Evolutionary conservation across 306 rosid species (phyloP), one percentile per base, ranked within the genome.

Genomic region (Albizia julibrissin): DNA sequence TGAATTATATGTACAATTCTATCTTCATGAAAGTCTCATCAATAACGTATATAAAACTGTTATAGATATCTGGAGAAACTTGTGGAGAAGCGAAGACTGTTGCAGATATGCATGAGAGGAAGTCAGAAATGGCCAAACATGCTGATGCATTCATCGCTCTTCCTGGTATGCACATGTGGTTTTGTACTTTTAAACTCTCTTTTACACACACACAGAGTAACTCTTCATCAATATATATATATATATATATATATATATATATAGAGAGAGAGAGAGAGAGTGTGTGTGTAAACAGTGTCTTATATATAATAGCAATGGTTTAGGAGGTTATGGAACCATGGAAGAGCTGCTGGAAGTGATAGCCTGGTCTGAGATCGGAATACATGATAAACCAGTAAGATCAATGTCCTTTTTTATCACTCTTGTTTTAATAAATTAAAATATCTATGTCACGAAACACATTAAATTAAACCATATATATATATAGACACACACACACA

Each of bases 71-170:
- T 13, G 91, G 92, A 58, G 91, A 82, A 75, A 84, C 91, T 29
- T 82, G 79, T 67, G 94, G 94, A 69, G 91, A 91, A 86, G 87
- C 86, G 87, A 91, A 76, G 76, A 37, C 74, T 50, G 92, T 91
- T 14, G 81, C 80, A 78, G 84, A 91, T 67, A 91, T 89, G 94
- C 94, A 91, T 83, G 89, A 88, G 77, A 85, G 92, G 84, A 91
- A 91, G 76, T 86, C 94, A 69, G 87, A 86, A 79, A 91, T 91
- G 94, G 92, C 81, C 22, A 89, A 89, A 84, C 90, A 86, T 78
- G 91, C 91, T 26, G 92, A 91, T 77, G 94, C 92, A 19, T 91
- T 91, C 88, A 88, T 91, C 69, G 94, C 92, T 34, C 91, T 91
- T 80, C 92, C 94, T 6, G 94, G 94, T 91, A 61, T 64, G 10